Base-by-base conservation (phyloP, 2,329 filamentous ascomycete genomes). In the Fusarium fujikuroi region DNA sequence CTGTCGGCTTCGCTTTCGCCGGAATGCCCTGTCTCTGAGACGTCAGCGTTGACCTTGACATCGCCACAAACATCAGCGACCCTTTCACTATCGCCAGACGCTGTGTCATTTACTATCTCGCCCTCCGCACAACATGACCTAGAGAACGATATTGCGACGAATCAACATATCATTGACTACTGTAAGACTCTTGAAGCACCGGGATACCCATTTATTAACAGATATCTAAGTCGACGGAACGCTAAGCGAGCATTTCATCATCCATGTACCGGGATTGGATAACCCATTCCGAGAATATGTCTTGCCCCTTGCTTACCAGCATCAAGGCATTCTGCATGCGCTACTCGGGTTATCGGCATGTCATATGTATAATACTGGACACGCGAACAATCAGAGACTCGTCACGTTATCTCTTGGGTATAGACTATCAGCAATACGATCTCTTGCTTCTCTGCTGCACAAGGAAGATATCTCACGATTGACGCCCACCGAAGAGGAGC, bases 291-390 rank as follows among this genome's bases (percentile, higher is more conserved):
- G 66, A 9, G 59, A 75, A 5, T 57, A 76, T 23, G 37, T 79
- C 1, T 32, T 79, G 3, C 76, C 78, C 0, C 68, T 79, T 7
- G 77, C 76, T 1, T 69, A 74, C 25, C 70, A 72, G 14, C 73
- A 80, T 9, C 69, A 69, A 7, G 78, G 77, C 0, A 76, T 80
- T 2, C 54, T 80, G 1, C 77, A 80, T 28, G 76, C 79, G 0
- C 32, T 80, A 2, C 70, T 80, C 3, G 78, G 79, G 2, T 40
- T 80, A 5, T 63, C 79, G 0, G 56, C 77, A 9, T 79, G 78
- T 2, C 77, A 80, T 25, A 70, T 80, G 56, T 21, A 69, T 12
- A 63, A 70, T 7, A 77, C 70, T 4, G 57, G 73, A 1, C 66
- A 60, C 4, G 56, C 66, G 2, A 61, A 60, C 21, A 60, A 56